Evolutionary conservation across 2,329 filamentous ascomycete species (phyloP), one percentile per base, ranked within the genome.

Genomic region (Pyrenophora graminea): DNA sequence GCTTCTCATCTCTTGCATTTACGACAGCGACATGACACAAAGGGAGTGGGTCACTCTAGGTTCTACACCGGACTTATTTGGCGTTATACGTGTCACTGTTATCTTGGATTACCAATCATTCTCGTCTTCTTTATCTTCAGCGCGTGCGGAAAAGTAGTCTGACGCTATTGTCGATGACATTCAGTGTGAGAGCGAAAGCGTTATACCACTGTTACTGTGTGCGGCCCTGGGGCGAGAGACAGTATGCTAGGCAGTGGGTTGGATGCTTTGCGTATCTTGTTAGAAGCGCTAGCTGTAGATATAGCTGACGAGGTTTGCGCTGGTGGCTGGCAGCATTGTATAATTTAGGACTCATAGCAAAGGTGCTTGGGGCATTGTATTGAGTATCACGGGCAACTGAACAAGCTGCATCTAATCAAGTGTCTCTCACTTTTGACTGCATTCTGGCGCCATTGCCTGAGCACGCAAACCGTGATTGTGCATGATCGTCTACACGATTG

Each of bases 1-100:
- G 59, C 58, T 65, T 68, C 58, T 56, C 62, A 72, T 70, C 55
- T 72, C 67, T 57, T 68, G 68, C 69, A 72, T 73, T 71, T 73
- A 72, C 63, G 66, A 72, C 61, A 68, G 66, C 66, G 59, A 68
- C 63, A 67, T 61, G 67, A 72, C 64, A 66, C 66, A 72, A 67
- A 65, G 45, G 40, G 66, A 64, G 60, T 61, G 38, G 38, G 48
- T 33, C 45, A 56, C 51, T 51, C 53, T 55, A 41, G 55, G 61
- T 59, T 48, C 59, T 48, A 50, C 49, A 47, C 48, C 45, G 40
- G 61, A 51, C 55, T 63, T 64, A 55, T 63, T 63, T 62, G 68
- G 67, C 63, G 66, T 69, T 64, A 50, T 65, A 53, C 34, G 52
- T 59, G 58, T 57, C 55, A 53, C 54, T 66, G 59, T 68, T 68